These are phyloP conservation scores for Xerocomellus chrysenteron DNA, from an alignment of 768 basidiomycete species.

Conservation along the genomic window DNA sequence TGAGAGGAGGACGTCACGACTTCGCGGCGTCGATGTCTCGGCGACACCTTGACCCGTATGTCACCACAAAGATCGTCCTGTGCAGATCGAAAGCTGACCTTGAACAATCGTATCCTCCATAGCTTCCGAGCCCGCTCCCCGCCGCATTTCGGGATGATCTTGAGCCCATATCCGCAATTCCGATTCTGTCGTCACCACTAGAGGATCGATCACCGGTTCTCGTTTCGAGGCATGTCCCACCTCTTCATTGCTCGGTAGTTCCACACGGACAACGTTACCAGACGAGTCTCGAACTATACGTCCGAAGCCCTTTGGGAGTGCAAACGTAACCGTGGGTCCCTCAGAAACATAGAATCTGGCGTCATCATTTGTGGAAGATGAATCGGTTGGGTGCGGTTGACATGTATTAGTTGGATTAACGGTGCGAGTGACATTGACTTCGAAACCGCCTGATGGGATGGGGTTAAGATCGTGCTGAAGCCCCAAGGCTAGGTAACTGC, in stretches of 20 bases:
- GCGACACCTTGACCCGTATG: not conserved
- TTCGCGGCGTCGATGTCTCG: not conserved
- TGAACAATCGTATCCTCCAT: constrained; percentile 8
- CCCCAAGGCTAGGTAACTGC: constrained; percentile 78
- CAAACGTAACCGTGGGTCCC: constrained; percentile 20
- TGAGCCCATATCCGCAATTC: constrained; percentile 22
- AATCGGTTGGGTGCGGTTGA: not conserved
- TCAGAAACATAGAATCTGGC: constrained; percentile 1
- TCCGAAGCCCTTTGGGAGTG: constrained; percentile 66
- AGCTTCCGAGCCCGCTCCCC: not conserved
- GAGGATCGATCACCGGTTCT: constrained; percentile 43
- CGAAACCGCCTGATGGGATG: constrained; percentile 64
- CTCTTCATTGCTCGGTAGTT: constrained; percentile 56
- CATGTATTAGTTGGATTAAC: not conserved
- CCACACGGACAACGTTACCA: constrained; percentile 72
- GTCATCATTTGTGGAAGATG: not conserved
- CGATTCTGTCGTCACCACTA: constrained; percentile 8
- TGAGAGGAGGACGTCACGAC: constrained; percentile 1
- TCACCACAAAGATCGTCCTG: not conserved
- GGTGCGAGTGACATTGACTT: constrained; percentile 33
- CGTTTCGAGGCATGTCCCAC: constrained; percentile 18
- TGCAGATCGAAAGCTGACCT: constrained; percentile 35
- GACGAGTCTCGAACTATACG: constrained; percentile 77
- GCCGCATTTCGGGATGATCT: not conserved
- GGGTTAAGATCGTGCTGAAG: constrained; percentile 69